A percentile compares a stretch with the other conserved stretches of the same genome.
These are phyloP conservation scores for Corrigiola litoralis DNA, from an alignment of 179 eudicot species.

Conservation along the genomic window DNA sequence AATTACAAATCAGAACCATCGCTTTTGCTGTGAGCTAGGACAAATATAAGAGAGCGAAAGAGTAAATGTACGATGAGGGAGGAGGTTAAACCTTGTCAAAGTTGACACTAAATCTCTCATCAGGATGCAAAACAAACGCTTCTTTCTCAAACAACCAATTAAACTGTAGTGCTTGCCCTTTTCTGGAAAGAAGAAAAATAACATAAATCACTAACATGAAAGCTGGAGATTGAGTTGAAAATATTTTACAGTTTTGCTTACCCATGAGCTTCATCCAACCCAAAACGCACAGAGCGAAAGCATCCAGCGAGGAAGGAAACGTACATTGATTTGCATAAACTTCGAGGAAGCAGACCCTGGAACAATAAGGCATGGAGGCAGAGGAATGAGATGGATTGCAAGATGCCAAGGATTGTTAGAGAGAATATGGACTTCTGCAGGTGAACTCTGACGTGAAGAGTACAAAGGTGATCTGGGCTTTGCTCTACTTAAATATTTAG, in stretches of 20 bases:
- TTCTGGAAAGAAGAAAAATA: conserved; percentile 39
- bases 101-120: conserved; percentile 77
- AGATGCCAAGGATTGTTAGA: too few relatives aligned
- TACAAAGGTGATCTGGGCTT: too few relatives aligned
- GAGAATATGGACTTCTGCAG: not conserved
- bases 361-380: conserved; percentile 1
- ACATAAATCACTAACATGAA: conserved; percentile 1
- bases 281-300: conserved; percentile 98
- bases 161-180: conserved; percentile 96
- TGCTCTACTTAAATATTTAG: too few relatives aligned
- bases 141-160: conserved; percentile 90
- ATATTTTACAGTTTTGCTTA: conserved; percentile 29
- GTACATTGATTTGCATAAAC: conserved; percentile 75
- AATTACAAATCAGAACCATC: not conserved
- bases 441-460: too few relatives aligned
- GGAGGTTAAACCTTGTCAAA: conserved; percentile 60
- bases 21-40: too few relatives aligned
- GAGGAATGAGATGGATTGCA: not conserved
- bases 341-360: conserved; percentile 65
- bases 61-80: conserved; percentile 2
- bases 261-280: conserved; percentile 99
- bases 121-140: conserved; percentile 71
- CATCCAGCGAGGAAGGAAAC: conserved; percentile 97
- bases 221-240: not conserved
- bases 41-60: too few relatives aligned